A percentile compares a stretch with the other conserved stretches of the same genome.
Evolutionary conservation across 495 filamentous ascomycete genomes (phyloP).

Genomic region (Xylaria cubensis): DNA sequence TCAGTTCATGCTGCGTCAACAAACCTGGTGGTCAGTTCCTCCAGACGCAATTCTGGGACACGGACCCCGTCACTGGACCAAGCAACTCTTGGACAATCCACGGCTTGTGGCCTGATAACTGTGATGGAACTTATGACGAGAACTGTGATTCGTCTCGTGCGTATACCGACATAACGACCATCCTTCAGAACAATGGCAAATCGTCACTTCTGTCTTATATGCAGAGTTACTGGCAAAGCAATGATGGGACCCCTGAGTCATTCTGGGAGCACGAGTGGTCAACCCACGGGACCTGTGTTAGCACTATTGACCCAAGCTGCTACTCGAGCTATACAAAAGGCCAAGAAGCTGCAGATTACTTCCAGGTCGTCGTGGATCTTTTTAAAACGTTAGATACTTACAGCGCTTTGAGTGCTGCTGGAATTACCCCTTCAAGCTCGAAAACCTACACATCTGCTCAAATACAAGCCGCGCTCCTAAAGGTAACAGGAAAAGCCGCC

Average conservation of each 20-base stretch:
- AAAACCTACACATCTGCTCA: conserved; percentile 66
- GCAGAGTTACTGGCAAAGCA: conserved; percentile 72
- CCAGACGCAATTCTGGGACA: conserved; percentile 87
- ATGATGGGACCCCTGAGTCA: conserved; percentile 60
- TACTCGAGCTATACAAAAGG: conserved; percentile 65
- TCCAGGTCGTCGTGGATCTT: conserved; percentile 57
- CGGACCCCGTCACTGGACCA: conserved; percentile 71
- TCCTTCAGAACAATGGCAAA: conserved; percentile 33
- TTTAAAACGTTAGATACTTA: conserved; percentile 61
- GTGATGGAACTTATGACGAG: conserved; percentile 74
- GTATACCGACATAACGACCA: conserved; percentile 69
- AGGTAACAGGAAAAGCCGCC: conserved; percentile 59
- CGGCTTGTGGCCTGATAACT: conserved; percentile 82
- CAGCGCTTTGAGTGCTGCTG: conserved; percentile 63
- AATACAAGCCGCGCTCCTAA: conserved; percentile 66
- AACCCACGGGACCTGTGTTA: conserved; percentile 77
- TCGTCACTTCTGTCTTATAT: conserved; percentile 66
- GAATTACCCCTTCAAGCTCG: conserved; percentile 64
- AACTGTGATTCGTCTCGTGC: conserved; percentile 68
- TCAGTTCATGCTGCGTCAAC: conserved; percentile 78
- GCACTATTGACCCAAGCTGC: conserved; percentile 70
- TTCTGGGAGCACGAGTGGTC: conserved; percentile 87
- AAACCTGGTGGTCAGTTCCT: conserved; percentile 76
- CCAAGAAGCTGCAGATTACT: conserved; percentile 63
- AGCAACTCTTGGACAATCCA: conserved; percentile 82